Base-by-base conservation (phyloP, 1,284 basidiomycete species). In the Schizophyllum amplum region DNA sequence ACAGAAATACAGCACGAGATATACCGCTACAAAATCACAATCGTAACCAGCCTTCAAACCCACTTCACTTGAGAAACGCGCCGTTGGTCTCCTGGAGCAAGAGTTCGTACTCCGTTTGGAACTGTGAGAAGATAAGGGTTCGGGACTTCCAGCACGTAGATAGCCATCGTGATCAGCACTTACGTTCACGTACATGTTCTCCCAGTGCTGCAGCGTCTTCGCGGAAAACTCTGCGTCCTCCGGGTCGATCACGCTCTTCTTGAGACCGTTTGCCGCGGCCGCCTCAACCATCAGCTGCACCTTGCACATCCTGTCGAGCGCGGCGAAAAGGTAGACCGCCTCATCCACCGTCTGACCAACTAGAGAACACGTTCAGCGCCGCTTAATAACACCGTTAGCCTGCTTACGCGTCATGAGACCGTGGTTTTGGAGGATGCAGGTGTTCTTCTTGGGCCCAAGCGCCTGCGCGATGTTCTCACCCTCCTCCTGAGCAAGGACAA, bases 401-500 rank as follows among this genome's bases (percentile, higher is more conserved):
- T 7, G 64, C 47, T 75, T 74, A 23, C 75, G 74, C 5, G 79
- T 74, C 53, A 86, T 73, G 42, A 81, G 68, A 9, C 84, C 84
- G 60, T 84, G 83, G 62, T 86, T 87, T 68, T 84, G 75, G 51
- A 71, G 60, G 17, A 72, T 72, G 17, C 33, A 42, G 13, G 33
- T 42, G 3, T 17, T 69, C 62, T 75, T 77, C 22, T 67, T 67
- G 13, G 33, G 7, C 0, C 81, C 81, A 9, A 85, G 66, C 4
- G 76, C 71, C 33, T 72, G 63, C 13, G 80, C 81, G 54, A 87
- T 86, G 53, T 75, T 73, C 51, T 69, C 63, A 4, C 80, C 80
- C 68, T 87, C 84, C 53, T 80, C 76, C 17, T 71, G 67, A 20
- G 76, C 75, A 1, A 83, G 67, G 3, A 86, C 83, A 5, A 86